Base-by-base conservation (phyloP, 108 stramenopile genomes). In the Hondaea fermentalgiana region DNA sequence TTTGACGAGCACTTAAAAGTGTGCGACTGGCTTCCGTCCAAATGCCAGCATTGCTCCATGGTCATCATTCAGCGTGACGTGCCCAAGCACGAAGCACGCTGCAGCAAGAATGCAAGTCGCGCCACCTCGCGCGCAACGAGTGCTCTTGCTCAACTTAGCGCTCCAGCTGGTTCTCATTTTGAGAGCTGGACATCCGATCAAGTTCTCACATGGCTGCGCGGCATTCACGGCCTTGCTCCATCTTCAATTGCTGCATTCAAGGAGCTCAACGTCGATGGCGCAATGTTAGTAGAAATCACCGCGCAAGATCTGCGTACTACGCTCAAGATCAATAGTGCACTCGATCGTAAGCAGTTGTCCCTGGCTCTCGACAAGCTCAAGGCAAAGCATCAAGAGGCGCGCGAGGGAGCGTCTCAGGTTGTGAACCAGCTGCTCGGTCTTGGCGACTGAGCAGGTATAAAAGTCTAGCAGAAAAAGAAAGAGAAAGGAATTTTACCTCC, bases 1-100 rank as follows among this genome's bases (percentile, higher is more conserved):
- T 3, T 83, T n/a, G 51, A 83, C 19, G 8, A 8, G 19, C 76
- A 83, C 3, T 17, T 14, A 0, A 12, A 83, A 55, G 51, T 21
- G 1, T 83, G 76, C 51, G 76, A 83, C 76, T 83, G 76, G 76
- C 51, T 83, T 12, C 76, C 76, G n/a, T 47, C 76, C 1, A 83
- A 83, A 35, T 83, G 76, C 51, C 76, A 83, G 51, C 49, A 25
- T 53, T 83, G 76, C 23, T 1, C 23, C 51, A 83, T 83, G 76
- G 51, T 83, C 51, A 83, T 83, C 23, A 83, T 83, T 83, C 76
- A 53, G n/a, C 76, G 76, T 45, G 76, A 83, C 51, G 51, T 83
- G 23, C 51, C 76, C n/a, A 83, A 53, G 51, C 76, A 83, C 51
- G 76, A 83, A 23, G 76, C 76, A 25, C 45, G 76, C 45, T 83